Percentiles rank a stretch among this genome's conserved stretches.
Evolutionary conservation across 768 basidiomycete species (phyloP).

Genomic region (Pilatotrama ljubarskyi): DNA sequence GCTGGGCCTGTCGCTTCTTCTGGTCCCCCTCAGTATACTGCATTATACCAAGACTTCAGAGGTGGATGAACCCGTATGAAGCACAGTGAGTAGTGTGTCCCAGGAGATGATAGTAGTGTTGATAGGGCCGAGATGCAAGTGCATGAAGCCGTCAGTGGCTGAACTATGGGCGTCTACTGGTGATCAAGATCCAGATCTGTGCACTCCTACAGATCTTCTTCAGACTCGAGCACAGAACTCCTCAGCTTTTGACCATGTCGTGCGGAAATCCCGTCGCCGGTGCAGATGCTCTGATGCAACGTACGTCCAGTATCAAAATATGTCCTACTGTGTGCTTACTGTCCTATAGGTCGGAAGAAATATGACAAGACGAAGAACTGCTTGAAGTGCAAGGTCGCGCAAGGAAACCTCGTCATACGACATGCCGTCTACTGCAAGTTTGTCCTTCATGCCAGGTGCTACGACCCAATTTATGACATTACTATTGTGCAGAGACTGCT

Average conservation of each 20-base stretch:
- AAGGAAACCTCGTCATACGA: conserved; percentile 70
- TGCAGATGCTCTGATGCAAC: conserved; percentile 63
- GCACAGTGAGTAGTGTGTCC: neutral
- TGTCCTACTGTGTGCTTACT: neutral
- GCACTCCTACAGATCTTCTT: neutral
- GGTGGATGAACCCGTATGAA: neutral
- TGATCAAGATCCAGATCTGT: conserved; percentile 11
- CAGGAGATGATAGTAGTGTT: neutral
- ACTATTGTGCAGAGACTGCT: conserved; percentile 54
- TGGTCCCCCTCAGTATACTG: neutral
- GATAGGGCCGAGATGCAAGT: neutral
- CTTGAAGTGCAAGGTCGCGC: conserved; percentile 69
- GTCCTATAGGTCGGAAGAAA: conserved; percentile 54
- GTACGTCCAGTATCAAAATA: no score
- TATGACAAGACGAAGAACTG: conserved; percentile 69
- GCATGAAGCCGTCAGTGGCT: conserved; percentile 1
- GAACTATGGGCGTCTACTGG: conserved; percentile 5
- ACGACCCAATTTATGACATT: neutral
- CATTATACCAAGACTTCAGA: neutral
- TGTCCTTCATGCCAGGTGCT: neutral
- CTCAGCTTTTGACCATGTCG: conserved; percentile 18
- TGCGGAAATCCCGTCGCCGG: conserved; percentile 68
- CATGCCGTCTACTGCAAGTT: conserved; percentile 88
- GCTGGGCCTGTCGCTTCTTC: conserved; percentile 1
- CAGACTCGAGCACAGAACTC: neutral